Conservation (phyloP, 331 rosid species). For the Phaseolus coccineus region DNA sequence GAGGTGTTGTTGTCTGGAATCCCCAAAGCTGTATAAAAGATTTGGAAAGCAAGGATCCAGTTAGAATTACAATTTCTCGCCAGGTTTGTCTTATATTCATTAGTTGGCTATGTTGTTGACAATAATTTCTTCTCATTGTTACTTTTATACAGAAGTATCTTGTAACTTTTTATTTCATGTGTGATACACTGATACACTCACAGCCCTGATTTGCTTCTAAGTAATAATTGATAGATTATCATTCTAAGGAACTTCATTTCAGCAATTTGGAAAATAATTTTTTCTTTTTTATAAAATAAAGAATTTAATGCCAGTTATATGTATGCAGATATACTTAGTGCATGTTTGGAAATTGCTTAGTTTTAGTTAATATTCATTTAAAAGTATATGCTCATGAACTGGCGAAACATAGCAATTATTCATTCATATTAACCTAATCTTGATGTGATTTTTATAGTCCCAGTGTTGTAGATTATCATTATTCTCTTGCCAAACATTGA, state of each 20-base stretch:
- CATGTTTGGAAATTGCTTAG: not conserved
- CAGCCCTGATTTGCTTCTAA: constrained; percentile 11
- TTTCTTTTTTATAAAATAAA: not conserved
- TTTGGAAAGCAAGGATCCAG: constrained; percentile 58
- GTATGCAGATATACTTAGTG: not conserved
- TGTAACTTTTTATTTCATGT: constrained; percentile 38
- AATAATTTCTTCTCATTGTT: constrained; percentile 19
- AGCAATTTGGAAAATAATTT: not conserved
- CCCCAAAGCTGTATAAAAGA: constrained; percentile 67
- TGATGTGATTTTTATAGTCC: not conserved
- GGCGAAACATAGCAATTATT: not conserved
- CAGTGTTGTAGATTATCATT: constrained; percentile 32
- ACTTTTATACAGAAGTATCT: constrained; percentile 2
- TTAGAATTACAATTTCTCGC: constrained; percentile 61
- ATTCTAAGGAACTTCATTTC: constrained; percentile 27
- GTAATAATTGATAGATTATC: constrained; percentile 13
- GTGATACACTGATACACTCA: not conserved
- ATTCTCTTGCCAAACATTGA: constrained; percentile 42
- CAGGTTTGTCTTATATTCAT: constrained; percentile 61
- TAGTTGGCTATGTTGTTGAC: constrained; percentile 20
- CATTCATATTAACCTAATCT: not conserved
- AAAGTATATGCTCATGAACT: not conserved
- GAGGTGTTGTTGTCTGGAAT: constrained; percentile 92
- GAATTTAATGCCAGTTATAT: constrained; percentile 8
- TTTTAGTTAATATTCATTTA: not conserved